Base-by-base conservation (phyloP, 495 filamentous ascomycete genomes). In the Neurospora intermedia region DNA sequence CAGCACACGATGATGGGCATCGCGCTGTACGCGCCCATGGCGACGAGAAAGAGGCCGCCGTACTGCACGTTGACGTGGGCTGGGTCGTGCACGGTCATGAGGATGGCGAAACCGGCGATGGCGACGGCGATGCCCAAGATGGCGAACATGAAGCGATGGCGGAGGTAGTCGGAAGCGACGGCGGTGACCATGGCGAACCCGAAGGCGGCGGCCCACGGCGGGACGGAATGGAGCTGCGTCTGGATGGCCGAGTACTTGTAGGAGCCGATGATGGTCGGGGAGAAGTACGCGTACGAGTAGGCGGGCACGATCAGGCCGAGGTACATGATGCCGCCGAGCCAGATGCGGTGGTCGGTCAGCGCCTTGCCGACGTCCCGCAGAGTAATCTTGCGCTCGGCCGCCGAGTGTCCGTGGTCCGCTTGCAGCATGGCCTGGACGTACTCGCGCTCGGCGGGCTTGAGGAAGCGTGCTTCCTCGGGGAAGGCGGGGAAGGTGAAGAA, bases 1-100 rank as follows among this genome's bases (percentile, higher is more conserved):
- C 94, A 99, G 79, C 94, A 98, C 1, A 96, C 88, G 45, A 93
- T 87, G 13, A 97, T 88, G 0, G 93, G 94, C 89, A 95, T 92
- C 10, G 93, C 91, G 70, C 87, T 86, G 77, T 92, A 92, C 0
- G 82, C 82, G 35, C 87, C 87, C 79, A 86, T 85, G 6, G 90
- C 89, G 72, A 93, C 85, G 43, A 97, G 80, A 81, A 93, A 94
- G 18, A 97, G 84, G 2, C 89, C 92, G 0, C 82, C 89, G 76
- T 96, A 97, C 80, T 93, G 83, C 4, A 2, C 16, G 27, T 38
- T 42, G 43, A 91, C 81, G 20, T 86, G 73, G 2, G 80, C 79
- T 73, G 91, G 85, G 35, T 84, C 77, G 59, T 86, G 83, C 4
- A 90, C 85, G 72, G 84, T 87, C 43, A 96, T 77, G 7, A 97